Base-by-base conservation (phyloP, 768 basidiomycete species). In the Suillus weaverae region DNA sequence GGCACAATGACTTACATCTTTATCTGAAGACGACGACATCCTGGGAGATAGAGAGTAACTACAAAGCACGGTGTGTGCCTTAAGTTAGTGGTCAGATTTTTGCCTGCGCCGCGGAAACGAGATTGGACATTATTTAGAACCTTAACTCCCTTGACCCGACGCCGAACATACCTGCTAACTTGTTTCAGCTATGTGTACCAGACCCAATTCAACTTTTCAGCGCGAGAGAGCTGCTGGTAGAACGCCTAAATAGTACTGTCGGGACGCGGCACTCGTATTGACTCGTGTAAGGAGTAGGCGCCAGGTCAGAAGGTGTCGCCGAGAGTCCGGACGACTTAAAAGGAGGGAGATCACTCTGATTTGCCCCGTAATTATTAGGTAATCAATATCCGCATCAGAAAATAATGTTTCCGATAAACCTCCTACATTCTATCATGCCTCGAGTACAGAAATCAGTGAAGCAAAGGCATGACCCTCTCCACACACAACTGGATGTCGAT, bases 381-480 rank as follows among this genome's bases (percentile, higher is more conserved):
- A 60, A 63, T 63, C 56, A 30, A 43, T 59, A 22, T 62, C 18
- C 30, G 0, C 9, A 60, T 33, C 36, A 32, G 39, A 62, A 62
- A 39, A 62, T 35, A 55, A 32, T 60, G 67, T 63, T 63, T 22
- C 65, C 57, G 60, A 63, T 50, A 59, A 39, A 63, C 67, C 53
- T 62, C 67, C 50, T 62, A 30, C 41, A 68, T 63, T 35, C 41
- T n/a, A 39, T 57, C 67, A 93, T 93, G 92, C 92, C 92, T 66
- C 85, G 89, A 67, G 77, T 81, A 6, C 76, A 79, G 65, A 89
- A 85, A 74, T 68, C 80, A 13, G 79, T 79, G 60, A 92, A 88
- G 68, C 74, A 83, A 22, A 82, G 94, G 72, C 96, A 94, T 79
- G 95, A 95, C 71, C 95, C 96, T 46, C 84, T 99, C 36, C 88